phyloP scores from a whole-genome alignment of 1,284 basidiomycete genomes.

The Lentinus polychrous region DNA sequence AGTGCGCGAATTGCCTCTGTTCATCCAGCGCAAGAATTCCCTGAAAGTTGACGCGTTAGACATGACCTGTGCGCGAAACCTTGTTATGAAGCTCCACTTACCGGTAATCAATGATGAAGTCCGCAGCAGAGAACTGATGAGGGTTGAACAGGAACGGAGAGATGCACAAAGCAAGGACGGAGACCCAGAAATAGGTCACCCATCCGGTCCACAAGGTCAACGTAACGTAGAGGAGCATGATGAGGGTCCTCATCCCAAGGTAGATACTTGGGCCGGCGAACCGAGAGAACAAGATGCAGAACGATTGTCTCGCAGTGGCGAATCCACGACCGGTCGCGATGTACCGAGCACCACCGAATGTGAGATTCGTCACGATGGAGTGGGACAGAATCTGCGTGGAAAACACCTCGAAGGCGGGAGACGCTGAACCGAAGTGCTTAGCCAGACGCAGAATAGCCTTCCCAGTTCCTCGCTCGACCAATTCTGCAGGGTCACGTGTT shows the following conservation, averaged over 20 bases:
- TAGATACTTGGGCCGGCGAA: constrained; percentile 97
- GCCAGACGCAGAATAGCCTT: constrained; percentile 83
- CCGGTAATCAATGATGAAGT: constrained; percentile 96
- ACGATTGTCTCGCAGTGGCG: constrained; percentile 88
- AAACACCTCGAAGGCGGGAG: constrained; percentile 95
- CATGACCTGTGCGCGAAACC: constrained; percentile 10
- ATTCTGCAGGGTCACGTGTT: constrained; percentile 43
- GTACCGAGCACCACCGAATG: constrained; percentile 93
- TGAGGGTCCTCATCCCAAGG: constrained; percentile 84
- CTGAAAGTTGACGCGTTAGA: constrained; percentile 27
- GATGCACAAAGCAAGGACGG: constrained; percentile 80
- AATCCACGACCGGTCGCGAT: constrained; percentile 99
- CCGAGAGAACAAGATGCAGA: constrained; percentile 90
- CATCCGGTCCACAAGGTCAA: constrained; percentile 85
- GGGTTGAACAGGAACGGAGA: constrained; percentile 97
- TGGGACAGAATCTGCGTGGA: constrained; percentile 95
- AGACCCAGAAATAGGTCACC: constrained; percentile 95
- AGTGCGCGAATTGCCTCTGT: constrained; percentile 90
- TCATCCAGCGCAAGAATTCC: constrained; percentile 97
- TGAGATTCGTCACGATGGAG: constrained; percentile 90
- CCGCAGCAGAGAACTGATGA: constrained; percentile 91
- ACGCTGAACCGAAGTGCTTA: constrained; percentile 89
- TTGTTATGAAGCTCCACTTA: constrained; percentile 24
- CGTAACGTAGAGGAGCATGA: constrained; percentile 89
- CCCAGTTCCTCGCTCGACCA: constrained; percentile 87